Evolutionary conservation across 2,329 filamentous ascomycete species (phyloP).

Genomic region (Penicillium sp.): DNA sequence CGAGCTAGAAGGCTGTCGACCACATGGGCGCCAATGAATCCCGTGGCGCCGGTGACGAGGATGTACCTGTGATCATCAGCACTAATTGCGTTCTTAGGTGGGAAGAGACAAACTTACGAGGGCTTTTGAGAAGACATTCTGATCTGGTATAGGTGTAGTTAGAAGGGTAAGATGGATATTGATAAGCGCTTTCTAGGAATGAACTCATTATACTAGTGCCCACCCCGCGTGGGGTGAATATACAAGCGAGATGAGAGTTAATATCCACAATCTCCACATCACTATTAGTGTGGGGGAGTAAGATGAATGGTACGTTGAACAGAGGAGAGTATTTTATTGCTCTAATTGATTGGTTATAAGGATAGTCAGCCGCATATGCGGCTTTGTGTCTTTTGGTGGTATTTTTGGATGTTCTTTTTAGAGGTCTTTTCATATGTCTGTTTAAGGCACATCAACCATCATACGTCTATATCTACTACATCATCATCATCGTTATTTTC

Average conservation of each 20-base stretch:
- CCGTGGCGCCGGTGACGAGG: constrained; percentile 31
- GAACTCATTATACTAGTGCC: not conserved
- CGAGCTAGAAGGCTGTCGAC: constrained; percentile 27
- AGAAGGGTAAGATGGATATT: not conserved
- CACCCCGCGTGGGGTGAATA: constrained; percentile 7
- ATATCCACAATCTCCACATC: not conserved
- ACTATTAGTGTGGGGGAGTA: constrained; percentile 2
- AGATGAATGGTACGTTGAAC: not conserved
- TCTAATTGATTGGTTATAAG: not conserved
- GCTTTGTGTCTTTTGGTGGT: too few relatives aligned
- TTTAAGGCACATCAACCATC: not conserved
- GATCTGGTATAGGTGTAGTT: not conserved
- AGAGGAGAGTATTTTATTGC: not conserved
- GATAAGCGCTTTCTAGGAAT: not conserved
- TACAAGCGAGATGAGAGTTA: not conserved
- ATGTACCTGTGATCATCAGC: constrained; percentile 14
- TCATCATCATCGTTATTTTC: not conserved
- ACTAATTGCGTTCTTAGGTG: too few relatives aligned
- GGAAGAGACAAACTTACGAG: not conserved
- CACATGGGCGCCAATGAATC: constrained; percentile 33
- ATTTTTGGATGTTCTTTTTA: too few relatives aligned
- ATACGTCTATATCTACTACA: not conserved
- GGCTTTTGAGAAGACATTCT: constrained; percentile 6
- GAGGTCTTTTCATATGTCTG: too few relatives aligned
- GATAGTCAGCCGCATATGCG: too few relatives aligned